phyloP scores from a whole-genome alignment of 2,329 filamentous ascomycete species.

The Pyricularia pennisetigena region DNA sequence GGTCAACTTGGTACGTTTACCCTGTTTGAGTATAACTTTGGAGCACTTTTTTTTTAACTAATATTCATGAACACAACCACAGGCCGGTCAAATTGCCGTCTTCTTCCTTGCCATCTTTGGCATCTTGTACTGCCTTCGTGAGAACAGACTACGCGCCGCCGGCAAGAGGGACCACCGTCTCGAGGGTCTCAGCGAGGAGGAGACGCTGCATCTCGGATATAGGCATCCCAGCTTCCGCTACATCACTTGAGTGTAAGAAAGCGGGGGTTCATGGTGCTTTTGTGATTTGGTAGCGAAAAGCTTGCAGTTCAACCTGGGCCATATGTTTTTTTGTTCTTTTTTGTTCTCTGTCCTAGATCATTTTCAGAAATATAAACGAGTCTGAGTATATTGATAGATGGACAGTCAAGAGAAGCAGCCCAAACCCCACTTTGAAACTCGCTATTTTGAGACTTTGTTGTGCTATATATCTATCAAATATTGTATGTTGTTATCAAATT shows the following conservation, averaged over 20 bases:
- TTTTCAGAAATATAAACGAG: neutral
- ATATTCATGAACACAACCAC: neutral
- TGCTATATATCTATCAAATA: no score
- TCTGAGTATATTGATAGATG: neutral
- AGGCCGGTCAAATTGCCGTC: conserved; percentile 31
- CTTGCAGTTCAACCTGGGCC: neutral
- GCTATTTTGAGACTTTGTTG: no score
- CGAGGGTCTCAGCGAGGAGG: conserved; percentile 33
- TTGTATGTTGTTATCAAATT: no score
- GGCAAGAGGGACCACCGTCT: conserved; percentile 39
- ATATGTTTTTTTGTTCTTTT: no score
- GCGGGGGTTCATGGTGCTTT: neutral
- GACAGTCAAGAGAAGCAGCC: neutral
- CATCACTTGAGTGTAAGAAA: conserved; percentile 27
- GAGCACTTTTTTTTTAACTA: neutral
- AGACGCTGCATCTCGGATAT: conserved; percentile 39
- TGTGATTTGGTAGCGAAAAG: neutral
- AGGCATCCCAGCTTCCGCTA: conserved; percentile 46
- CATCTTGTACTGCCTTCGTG: conserved; percentile 41
- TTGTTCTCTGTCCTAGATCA: neutral
- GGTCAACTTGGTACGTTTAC: conserved; percentile 36
- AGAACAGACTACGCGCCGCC: conserved; percentile 36
- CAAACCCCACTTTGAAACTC: no score
- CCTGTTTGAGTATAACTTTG: neutral
- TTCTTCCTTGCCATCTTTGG: conserved; percentile 34